Evolutionary conservation across 345 rosid species (phyloP).

Genomic region (Hevea brasiliensis): DNA sequence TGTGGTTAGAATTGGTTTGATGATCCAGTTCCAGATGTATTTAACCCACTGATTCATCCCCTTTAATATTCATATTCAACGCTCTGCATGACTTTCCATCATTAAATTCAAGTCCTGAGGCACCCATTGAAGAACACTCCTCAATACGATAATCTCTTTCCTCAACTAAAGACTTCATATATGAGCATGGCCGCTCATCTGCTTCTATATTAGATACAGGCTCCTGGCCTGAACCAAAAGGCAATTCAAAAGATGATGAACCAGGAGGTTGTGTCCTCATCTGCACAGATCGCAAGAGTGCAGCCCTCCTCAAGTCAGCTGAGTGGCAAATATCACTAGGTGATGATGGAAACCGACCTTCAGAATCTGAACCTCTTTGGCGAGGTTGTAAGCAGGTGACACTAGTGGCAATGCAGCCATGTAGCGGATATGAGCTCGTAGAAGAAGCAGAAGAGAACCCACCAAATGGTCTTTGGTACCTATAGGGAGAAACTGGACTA

Average conservation of each 20-base stretch:
- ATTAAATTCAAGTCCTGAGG: conserved; percentile 42
- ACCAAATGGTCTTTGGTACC: conserved; percentile 58
- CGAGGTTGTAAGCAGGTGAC: conserved; percentile 51
- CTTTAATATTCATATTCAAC: conserved; percentile 48
- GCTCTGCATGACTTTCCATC: conserved; percentile 50
- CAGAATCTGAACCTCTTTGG: conserved; percentile 81
- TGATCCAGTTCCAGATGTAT: neutral
- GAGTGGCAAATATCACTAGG: conserved; percentile 98
- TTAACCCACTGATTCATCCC: conserved; percentile 29
- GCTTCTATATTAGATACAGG: conserved; percentile 43
- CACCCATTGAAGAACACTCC: conserved; percentile 46
- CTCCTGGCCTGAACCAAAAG: conserved; percentile 55
- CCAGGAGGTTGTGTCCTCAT: conserved; percentile 81
- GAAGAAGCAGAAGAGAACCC: conserved; percentile 43
- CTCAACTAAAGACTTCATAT: conserved; percentile 61
- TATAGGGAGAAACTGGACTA: conserved; percentile 85
- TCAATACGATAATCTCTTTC: conserved; percentile 58
- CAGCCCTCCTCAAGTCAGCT: conserved; percentile 85
- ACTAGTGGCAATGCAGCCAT: conserved; percentile 29
- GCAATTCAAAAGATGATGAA: conserved; percentile 41
- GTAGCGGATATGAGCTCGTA: conserved; percentile 37
- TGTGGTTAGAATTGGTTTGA: neutral
- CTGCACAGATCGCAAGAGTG: conserved; percentile 90
- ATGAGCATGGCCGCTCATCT: conserved; percentile 60
- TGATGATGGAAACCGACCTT: conserved; percentile 91